phyloP scores from a whole-genome alignment of 768 basidiomycete species.

The Rhodotorula sphaerocarpa region DNA sequence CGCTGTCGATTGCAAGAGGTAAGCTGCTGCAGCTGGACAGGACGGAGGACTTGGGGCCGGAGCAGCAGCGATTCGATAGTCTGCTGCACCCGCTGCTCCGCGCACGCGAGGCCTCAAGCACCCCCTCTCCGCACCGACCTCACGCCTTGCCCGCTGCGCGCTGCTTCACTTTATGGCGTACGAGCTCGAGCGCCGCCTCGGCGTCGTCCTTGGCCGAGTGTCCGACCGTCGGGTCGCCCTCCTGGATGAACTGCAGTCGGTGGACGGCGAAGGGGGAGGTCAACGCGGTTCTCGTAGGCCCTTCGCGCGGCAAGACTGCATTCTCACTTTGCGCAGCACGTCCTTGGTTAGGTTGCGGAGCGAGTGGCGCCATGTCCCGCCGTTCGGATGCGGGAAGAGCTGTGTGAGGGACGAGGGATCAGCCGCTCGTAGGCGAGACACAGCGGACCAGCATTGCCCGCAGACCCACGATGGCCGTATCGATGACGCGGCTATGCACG shows the following conservation, averaged over 20 bases:
- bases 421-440: not conserved
- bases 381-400: slow-evolving; percentile 76
- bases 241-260: slow-evolving; percentile 62
- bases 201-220: slow-evolving; percentile 91
- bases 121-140: not conserved
- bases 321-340: slow-evolving; percentile 52
- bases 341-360: slow-evolving; percentile 75
- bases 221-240: slow-evolving; percentile 62
- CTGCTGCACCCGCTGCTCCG: no score
- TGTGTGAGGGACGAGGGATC: not conserved
- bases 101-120: no score
- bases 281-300: not conserved
- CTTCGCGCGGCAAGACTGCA: not conserved
- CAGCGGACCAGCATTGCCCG: not conserved
- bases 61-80: no score
- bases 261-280: not conserved
- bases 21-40: no score
- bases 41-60: no score
- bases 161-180: slow-evolving; percentile 70
- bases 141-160: slow-evolving; percentile 38
- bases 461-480: slow-evolving; percentile 58
- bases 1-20: no score
- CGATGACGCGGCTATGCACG: slow-evolving; percentile 71
- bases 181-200: slow-evolving; percentile 73
- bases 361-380: slow-evolving; percentile 66